Evolutionary conservation across 2,329 filamentous ascomycete species (phyloP), one percentile per base, ranked within the genome.

Genomic region (Ceratocystis cubensis): DNA sequence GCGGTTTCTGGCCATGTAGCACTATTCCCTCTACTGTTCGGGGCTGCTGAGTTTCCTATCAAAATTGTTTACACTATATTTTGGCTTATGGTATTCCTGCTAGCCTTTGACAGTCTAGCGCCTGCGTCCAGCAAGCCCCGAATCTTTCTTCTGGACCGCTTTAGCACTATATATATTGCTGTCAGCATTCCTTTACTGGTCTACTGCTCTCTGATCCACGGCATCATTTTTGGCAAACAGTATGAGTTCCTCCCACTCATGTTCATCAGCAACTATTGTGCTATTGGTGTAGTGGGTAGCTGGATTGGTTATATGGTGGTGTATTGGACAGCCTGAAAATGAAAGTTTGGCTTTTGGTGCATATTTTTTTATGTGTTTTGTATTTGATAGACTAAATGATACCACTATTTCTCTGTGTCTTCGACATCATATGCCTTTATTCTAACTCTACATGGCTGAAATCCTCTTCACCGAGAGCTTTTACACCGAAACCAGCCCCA

Each of bases 281-380:
- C 94, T 3, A 80, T 97, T 67, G 94, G 94, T n/a, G 92, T 97
- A 0, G 85, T 96, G 20, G 91, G 91, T 2, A 97, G 94, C 76
- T 97, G 93, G 93, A 72, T 96, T 50, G 92, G 94, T 8, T 96
- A 96, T 74, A 84, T 92, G 78, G 89, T 96, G 41, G 91, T 97
- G 63, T 97, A 93, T 76, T 92, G 96, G 72, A 80, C 81, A 5
- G 81, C 81, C 44, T 83, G 66, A 57, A 68, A 28, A 50, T 44
- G 56, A 30, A 17, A 44, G 25, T 28, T 48, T 66, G 22, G 10
- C 13, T 53, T 53, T 25, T 10, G 28, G 8, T 28, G 45, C 56
- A 48, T 59, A 15, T 41, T 63, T 41, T 66, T 44, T 22, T 44
- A 46, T 46, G 25, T 59, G 46, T 66, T 63, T 64, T 53, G 28